phyloP scores from a whole-genome alignment of 305 asterid species.

The Fraxinus angustifolia region DNA sequence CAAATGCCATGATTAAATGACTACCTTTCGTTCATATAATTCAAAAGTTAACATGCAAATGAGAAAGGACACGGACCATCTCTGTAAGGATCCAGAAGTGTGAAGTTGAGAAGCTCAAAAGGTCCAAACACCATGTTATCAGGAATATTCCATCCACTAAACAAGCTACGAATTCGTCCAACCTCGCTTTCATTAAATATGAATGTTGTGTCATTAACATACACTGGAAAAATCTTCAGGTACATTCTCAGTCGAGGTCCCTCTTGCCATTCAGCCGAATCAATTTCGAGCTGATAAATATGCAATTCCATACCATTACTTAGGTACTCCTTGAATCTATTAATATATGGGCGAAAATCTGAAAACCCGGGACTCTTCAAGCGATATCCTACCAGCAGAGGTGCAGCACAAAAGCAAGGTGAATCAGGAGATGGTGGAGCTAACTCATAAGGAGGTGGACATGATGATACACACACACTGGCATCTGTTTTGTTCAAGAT shows the following conservation, averaged over 20 bases:
- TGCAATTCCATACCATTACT: conserved; percentile 58
- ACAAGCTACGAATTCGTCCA: conserved; percentile 52
- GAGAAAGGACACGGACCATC: conserved; percentile 43
- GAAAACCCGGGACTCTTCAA: conserved; percentile 89
- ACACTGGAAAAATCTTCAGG: conserved; percentile 67
- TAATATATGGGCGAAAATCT: conserved; percentile 60
- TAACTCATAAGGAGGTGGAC: conserved; percentile 62
- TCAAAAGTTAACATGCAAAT: not conserved
- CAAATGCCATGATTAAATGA: not conserved
- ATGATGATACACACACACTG: conserved; percentile 42
- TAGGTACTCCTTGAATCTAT: conserved; percentile 51
- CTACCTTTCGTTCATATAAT: not conserved
- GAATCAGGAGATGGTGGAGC: conserved; percentile 48
- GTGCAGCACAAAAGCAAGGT: conserved; percentile 79
- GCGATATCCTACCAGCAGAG: conserved; percentile 75
- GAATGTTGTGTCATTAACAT: conserved; percentile 28
- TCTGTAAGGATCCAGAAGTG: conserved; percentile 54
- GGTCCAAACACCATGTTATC: conserved; percentile 79
- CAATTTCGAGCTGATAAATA: conserved; percentile 56
- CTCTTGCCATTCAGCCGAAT: conserved; percentile 55
- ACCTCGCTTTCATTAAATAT: conserved; percentile 63
- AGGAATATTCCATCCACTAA: conserved; percentile 73
- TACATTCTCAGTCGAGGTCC: conserved; percentile 84
- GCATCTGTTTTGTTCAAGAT: conserved; percentile 24
- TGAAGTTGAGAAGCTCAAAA: conserved; percentile 81